Conservation (phyloP, 2,329 filamentous ascomycete genomes). For the Daldinia eschscholtzii region DNA sequence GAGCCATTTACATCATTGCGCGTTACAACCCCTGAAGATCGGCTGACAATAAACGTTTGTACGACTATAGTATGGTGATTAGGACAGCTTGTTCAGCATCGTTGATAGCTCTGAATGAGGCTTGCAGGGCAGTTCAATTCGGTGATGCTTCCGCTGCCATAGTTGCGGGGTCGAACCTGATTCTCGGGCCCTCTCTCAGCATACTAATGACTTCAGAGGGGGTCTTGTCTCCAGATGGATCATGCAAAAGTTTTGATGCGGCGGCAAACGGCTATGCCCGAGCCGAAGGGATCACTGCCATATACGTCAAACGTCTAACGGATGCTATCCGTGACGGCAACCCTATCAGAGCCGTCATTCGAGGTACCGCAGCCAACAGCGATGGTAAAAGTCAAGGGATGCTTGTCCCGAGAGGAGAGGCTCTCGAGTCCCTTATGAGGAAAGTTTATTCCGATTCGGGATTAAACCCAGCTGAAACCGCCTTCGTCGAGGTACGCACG, state of each 20-base stretch:
- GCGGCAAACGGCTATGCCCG: conserved; percentile 60
- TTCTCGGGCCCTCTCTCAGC: conserved; percentile 44
- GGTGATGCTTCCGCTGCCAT: conserved; percentile 50
- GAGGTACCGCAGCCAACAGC: conserved; percentile 52
- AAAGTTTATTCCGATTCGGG: conserved; percentile 6
- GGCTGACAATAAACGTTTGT: not conserved
- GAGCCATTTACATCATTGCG: conserved; percentile 15
- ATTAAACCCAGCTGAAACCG: not conserved
- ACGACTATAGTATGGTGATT: conserved; percentile 39
- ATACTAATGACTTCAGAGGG: conserved; percentile 43
- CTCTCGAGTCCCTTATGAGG: conserved; percentile 50
- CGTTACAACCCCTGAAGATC: conserved; percentile 7
- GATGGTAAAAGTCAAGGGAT: conserved; percentile 58
- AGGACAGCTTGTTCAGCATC: conserved; percentile 52
- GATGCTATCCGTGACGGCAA: conserved; percentile 53
- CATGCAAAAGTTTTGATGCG: conserved; percentile 53
- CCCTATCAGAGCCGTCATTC: conserved; percentile 48
- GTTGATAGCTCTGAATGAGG: conserved; percentile 49
- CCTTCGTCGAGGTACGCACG: conserved; percentile 2
- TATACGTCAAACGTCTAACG: conserved; percentile 59
- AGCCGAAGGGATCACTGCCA: conserved; percentile 57
- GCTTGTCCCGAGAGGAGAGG: conserved; percentile 53
- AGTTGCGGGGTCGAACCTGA: conserved; percentile 48
- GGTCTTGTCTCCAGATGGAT: conserved; percentile 45
- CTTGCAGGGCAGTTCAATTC: conserved; percentile 45